phyloP scores from a whole-genome alignment of 140 eudicot genomes.

The Senecio squalidus region DNA sequence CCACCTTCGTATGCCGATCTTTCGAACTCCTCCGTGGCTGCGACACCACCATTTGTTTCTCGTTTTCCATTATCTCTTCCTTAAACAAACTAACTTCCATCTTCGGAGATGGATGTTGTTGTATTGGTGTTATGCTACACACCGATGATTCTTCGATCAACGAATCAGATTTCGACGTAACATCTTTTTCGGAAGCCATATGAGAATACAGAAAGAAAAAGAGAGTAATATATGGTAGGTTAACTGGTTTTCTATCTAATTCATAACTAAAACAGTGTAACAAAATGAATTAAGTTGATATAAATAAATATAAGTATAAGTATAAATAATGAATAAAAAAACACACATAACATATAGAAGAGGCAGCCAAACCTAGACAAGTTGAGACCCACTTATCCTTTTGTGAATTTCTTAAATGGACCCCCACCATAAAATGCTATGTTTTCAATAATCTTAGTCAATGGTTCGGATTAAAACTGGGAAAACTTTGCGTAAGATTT shows the following conservation, averaged over 20 bases:
- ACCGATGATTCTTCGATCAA: not conserved
- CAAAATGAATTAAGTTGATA: not conserved
- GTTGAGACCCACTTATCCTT: constrained; percentile 6
- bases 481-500: not conserved
- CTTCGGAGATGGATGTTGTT: not conserved
- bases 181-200: not conserved
- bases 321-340: not conserved
- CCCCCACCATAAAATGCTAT: not conserved
- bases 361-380: not conserved
- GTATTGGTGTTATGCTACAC: not conserved
- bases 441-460: not conserved
- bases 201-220: too few species aligned
- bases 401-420: not conserved
- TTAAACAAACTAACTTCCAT: constrained; percentile 2
- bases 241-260: constrained; percentile 6
- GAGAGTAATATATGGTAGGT: constrained; percentile 1
- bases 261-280: not conserved
- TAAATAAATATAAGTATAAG: not conserved
- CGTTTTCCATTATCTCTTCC: not conserved
- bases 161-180: not conserved
- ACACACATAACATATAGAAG: not conserved
- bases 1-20: constrained; percentile 18
- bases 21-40: not conserved
- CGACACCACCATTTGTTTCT: not conserved
- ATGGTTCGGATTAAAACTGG: not conserved